Percentiles rank a stretch among this genome's conserved stretches.
These are phyloP conservation scores for Hypericum androsaemum DNA, from an alignment of 345 rosid genomes.

Conservation along the genomic window DNA sequence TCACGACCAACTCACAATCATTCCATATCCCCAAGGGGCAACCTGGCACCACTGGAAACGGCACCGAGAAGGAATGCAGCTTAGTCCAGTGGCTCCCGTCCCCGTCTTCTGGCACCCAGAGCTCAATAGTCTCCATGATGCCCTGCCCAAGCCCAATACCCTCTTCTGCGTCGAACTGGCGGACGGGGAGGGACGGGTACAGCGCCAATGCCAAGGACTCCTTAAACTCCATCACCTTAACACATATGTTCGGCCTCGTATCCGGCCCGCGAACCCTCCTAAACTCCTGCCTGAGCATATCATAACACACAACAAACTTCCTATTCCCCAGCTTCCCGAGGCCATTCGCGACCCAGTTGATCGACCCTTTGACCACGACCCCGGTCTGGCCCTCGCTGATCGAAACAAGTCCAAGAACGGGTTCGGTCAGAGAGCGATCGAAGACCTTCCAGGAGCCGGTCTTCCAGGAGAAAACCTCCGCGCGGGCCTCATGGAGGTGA, in stretches of 20 bases:
- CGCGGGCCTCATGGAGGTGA: neutral
- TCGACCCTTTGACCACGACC: slow-evolving; percentile 4
- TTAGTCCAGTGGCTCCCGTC: slow-evolving; percentile 10
- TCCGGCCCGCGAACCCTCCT: slow-evolving; percentile 3
- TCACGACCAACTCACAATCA: slow-evolving; percentile 19
- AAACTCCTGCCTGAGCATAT: slow-evolving; percentile 19
- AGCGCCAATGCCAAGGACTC: slow-evolving; percentile 22
- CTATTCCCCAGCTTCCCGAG: neutral
- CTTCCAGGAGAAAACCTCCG: slow-evolving; percentile 22
- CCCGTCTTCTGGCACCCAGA: slow-evolving; percentile 14
- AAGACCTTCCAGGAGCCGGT: slow-evolving; percentile 18
- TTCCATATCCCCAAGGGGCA: slow-evolving; percentile 18
- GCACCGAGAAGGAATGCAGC: neutral
- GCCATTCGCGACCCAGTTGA: slow-evolving; percentile 19
- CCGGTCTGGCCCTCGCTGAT: slow-evolving; percentile 2
- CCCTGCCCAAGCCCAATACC: slow-evolving; percentile 1
- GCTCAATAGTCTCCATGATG: slow-evolving; percentile 9
- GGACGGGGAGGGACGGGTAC: slow-evolving; percentile 7
- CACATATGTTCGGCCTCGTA: neutral
- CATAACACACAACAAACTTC: slow-evolving; percentile 17
- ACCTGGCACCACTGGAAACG: neutral
- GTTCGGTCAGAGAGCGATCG: neutral
- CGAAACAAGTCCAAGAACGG: slow-evolving; percentile 5
- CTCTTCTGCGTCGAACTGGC: neutral
- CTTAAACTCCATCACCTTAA: slow-evolving; percentile 14